Evolutionary conservation across 306 rosid genomes (phyloP), one percentile per base, ranked within the genome.

Genomic region (Dalbergia cochinchinensis): DNA sequence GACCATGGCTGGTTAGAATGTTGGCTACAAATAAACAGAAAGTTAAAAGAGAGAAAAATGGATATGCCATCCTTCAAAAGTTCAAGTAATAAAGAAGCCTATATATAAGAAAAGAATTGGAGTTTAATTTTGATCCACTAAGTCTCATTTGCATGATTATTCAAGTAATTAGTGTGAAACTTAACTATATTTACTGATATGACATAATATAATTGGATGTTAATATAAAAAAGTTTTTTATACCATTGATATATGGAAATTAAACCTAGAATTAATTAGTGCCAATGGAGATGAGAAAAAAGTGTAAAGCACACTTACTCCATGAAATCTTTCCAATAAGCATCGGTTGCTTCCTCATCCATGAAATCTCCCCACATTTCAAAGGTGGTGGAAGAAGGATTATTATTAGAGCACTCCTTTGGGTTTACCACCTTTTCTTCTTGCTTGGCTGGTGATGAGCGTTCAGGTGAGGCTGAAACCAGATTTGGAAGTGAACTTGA

Each of bases 301-400:
- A 59, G 65, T 18, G 15, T 0, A 3, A 74, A 62, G 35, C 39
- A 68, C 10, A 65, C 76, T 80, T 77, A 86, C 89, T 62, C 81
- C 4, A 87, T 63, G 77, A 87, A 80, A 79, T 85, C 48, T 77
- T 82, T 88, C 97, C 97, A 92, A 16, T 82, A 92, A 50, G 82
- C 85, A 11, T 85, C 80, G 0, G 74, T 85, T 75, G 79, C 58
- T 72, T 86, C 88, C 2, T 84, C 85, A 18, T 78, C 85, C 83
- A 89, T 82, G 62, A 88, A 79, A 77, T 89, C 89, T 62, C 83
- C 85, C 92, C 79, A 91, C 31, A 65, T 67, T 77, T 92, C 92
- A 33, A 85, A 84, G 51, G 74, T 78, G 47, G 78, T 69, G 11
- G 83, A 78, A 54, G 76, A 62, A 78, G 65, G 69, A n/a, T 51